Evolutionary conservation across 73 alveolate genomes (phyloP), one percentile per base, ranked within the genome.

Genomic region (Stentor coeruleus): DNA sequence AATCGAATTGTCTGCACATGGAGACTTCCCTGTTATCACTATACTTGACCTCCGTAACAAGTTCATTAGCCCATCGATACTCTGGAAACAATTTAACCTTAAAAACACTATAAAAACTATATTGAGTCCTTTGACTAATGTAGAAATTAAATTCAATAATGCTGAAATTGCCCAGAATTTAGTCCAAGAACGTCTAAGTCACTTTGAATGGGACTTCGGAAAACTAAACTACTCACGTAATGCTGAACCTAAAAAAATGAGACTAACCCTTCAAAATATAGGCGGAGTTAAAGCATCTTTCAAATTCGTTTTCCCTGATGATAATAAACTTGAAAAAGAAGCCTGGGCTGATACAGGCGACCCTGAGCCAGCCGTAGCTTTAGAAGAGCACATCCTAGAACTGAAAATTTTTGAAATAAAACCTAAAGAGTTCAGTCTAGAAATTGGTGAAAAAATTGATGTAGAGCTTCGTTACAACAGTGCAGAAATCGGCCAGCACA

Each of bases 311-410:
- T 84, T 97, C 76, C 99, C 99, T 3, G 94, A 95, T 74, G 99
- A 95, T 79, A 87, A 92, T 40, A 92, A 94, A 59, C 92, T 97
- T 37, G 98, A 95, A 84, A 84, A 95, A 35, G 99, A 97, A 84
- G 98, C 98, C 20, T 97, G 99, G 99, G 98, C 98, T 91, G 99
- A 97, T 84, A 98, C 99, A 33, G 99, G 98, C 0, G 99, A 97
- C 84, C 99, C 99, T 33, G 88, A 97, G 59, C 95, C 93, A 40
- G 98, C 95, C 82, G 97, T 94, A 75, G 97, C 98, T 74, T 93
- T 95, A 80, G 99, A 97, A 77, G 93, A 95, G 84, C 99, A 97
- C 79, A 96, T 97, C 38, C 81, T 97, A 73, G 98, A 97, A 83
- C 94, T 90, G 75, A 91, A 93, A 66, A 93, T 93, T 26, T 95